Conservation (phyloP, 495 filamentous ascomycete species). For the Talaromyces nanjingensis region DNA sequence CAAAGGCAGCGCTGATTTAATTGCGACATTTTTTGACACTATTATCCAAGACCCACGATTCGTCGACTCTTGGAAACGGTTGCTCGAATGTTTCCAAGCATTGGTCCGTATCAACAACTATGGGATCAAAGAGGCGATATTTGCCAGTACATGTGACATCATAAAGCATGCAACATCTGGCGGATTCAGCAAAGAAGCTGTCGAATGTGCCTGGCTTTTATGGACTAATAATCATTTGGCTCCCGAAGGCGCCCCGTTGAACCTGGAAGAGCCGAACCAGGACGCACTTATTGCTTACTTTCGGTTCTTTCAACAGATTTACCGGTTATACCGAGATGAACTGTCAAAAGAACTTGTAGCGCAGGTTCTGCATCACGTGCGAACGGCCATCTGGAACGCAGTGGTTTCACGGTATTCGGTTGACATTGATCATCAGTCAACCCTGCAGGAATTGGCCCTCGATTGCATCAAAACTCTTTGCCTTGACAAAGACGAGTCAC, state of each 20-base stretch:
- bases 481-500: constrained; percentile 57
- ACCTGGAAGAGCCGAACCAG: constrained; percentile 54
- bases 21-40: constrained; percentile 60
- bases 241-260: constrained; percentile 36
- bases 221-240: constrained; percentile 62
- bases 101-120: constrained; percentile 54
- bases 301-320: constrained; percentile 66
- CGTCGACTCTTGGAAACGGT: constrained; percentile 57
- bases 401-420: constrained; percentile 69
- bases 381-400: constrained; percentile 59
- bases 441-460: constrained; percentile 67
- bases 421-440: constrained; percentile 78
- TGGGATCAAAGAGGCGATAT: constrained; percentile 66
- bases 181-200: constrained; percentile 47
- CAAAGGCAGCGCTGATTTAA: constrained; percentile 58
- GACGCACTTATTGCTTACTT: constrained; percentile 75
- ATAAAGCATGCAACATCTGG: constrained; percentile 47
- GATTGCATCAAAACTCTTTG: constrained; percentile 66
- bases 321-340: constrained; percentile 64
- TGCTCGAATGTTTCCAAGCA: constrained; percentile 56
- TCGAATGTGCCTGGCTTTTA: constrained; percentile 62
- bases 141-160: constrained; percentile 58
- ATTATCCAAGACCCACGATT: constrained; percentile 52
- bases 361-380: constrained; percentile 44
- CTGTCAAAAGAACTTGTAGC: constrained; percentile 53